Evolutionary conservation across 2,329 filamentous ascomycete species (phyloP).

Genomic region (Colletotrichum sp.): DNA sequence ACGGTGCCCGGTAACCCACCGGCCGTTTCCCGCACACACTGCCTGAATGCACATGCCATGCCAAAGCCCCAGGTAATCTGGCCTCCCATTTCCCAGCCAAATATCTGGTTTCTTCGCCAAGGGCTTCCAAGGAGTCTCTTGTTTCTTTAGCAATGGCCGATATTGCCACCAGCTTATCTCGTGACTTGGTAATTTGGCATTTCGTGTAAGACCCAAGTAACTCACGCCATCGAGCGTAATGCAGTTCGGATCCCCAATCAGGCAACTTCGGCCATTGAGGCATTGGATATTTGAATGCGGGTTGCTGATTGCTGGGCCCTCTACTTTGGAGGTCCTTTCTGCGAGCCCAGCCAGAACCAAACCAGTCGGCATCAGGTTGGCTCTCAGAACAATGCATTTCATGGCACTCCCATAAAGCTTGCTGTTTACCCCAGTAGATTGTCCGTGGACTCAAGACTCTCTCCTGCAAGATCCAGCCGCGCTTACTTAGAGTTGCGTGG

Average conservation of each 20-base stretch:
- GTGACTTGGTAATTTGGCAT: not conserved
- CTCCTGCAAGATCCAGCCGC: not conserved
- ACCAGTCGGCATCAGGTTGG: not conserved
- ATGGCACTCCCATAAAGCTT: not conserved
- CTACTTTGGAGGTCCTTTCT: too few relatives aligned
- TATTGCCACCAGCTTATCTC: not conserved
- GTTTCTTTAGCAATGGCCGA: not conserved
- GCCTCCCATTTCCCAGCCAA: not conserved
- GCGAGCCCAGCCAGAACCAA: too few relatives aligned
- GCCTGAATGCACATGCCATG: not conserved
- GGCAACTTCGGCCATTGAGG: not conserved
- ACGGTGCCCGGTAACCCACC: not conserved
- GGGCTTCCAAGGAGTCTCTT: not conserved
- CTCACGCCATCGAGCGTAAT: not conserved
- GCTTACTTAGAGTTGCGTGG: not conserved
- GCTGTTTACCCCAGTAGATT: not conserved
- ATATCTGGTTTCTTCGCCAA: not conserved
- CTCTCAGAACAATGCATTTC: not conserved
- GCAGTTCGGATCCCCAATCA: rapidly evolving
- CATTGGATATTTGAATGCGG: not conserved
- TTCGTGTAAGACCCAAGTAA: not conserved
- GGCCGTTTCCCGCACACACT: not conserved
- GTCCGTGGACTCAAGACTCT: not conserved
- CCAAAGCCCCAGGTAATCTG: rapidly evolving
- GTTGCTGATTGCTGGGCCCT: too few relatives aligned